Evolutionary conservation across 2,329 filamentous ascomycete species (phyloP).

Genomic region (Aureobasidium mangrovei): DNA sequence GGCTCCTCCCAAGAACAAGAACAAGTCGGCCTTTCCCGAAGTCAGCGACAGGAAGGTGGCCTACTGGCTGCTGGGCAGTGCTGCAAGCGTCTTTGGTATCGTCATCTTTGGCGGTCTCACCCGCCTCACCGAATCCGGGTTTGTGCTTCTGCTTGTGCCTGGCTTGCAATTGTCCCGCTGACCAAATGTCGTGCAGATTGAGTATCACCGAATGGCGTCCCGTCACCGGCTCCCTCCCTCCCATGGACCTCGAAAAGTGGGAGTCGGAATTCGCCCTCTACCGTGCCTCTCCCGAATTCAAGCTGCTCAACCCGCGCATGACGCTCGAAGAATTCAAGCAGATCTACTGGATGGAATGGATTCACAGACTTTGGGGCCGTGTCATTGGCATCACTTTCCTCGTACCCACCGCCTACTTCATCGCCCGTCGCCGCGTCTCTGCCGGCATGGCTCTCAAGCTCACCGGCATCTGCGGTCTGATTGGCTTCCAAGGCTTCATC

Average conservation of each 20-base stretch:
- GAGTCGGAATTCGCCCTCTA: slow-evolving; percentile 90
- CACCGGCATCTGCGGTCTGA: slow-evolving; percentile 74
- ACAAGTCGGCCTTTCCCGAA: slow-evolving; percentile 40
- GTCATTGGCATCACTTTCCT: slow-evolving; percentile 86
- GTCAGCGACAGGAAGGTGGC: slow-evolving; percentile 68
- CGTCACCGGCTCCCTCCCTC: slow-evolving; percentile 84
- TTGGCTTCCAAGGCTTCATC: slow-evolving; percentile 89
- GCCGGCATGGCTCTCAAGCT: slow-evolving; percentile 68
- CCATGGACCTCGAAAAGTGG: slow-evolving; percentile 72
- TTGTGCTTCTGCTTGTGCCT: slow-evolving; percentile 23
- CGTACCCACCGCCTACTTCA: slow-evolving; percentile 78
- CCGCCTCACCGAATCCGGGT: slow-evolving; percentile 92
- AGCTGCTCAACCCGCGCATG: slow-evolving; percentile 88
- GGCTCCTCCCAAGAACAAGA: slow-evolving; percentile 6
- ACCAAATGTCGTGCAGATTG: slow-evolving; percentile 46
- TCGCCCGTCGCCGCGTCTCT: slow-evolving; percentile 70
- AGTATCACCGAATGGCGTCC: slow-evolving; percentile 99
- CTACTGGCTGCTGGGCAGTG: slow-evolving; percentile 88
- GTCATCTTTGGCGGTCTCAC: slow-evolving; percentile 93
- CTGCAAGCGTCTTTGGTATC: slow-evolving; percentile 90
- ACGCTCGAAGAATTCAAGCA: slow-evolving; percentile 88
- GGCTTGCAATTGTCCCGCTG: neutral
- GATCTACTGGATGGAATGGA: slow-evolving; percentile 99
- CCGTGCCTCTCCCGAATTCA: slow-evolving; percentile 83
- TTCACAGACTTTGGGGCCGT: slow-evolving; percentile 87